A percentile compares a stretch with the other conserved stretches of the same genome.
Conservation (phyloP, 2,329 filamentous ascomycete species). For the Fusarium sp. region DNA sequence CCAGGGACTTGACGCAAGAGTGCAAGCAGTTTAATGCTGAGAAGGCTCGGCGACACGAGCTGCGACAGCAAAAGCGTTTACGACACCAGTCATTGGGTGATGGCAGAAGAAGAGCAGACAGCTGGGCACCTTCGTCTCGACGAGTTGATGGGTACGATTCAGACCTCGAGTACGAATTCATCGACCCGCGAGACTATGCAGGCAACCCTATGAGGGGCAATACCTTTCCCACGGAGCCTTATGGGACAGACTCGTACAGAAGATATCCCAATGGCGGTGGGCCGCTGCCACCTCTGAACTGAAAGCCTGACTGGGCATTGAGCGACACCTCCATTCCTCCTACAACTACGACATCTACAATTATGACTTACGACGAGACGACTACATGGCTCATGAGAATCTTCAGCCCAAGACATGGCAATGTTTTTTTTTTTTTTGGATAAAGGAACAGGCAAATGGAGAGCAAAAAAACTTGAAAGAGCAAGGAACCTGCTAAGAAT, state of each 20-base stretch:
- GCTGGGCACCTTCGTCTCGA: conserved; percentile 55
- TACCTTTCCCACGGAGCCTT: conserved; percentile 30
- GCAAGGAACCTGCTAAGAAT: conserved; percentile 22
- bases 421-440: conserved; percentile 8
- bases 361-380: conserved; percentile 43
- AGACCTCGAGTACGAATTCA: conserved; percentile 52
- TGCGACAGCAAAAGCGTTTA: conserved; percentile 53
- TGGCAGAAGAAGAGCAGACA: conserved; percentile 55
- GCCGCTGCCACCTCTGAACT: conserved; percentile 49
- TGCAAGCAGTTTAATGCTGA: conserved; percentile 60
- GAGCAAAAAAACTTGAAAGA: conserved; percentile 14
- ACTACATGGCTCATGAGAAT: conserved; percentile 28
- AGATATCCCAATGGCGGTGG: conserved; percentile 42
- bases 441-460: conserved; percentile 15
- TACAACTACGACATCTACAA: conserved; percentile 15
- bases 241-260: conserved; percentile 27
- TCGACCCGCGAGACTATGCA: conserved; percentile 55
- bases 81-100: conserved; percentile 40
- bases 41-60: conserved; percentile 60
- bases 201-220: conserved; percentile 42
- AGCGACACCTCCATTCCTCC: conserved; percentile 3
- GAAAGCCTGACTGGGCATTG: conserved; percentile 8
- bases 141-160: conserved; percentile 52
- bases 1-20: conserved; percentile 59
- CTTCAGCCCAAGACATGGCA: conserved; percentile 18